Evolutionary conservation across 1,139 yeast species (phyloP), one percentile per base, ranked within the genome.

Genomic region (Candida sanyaensis): DNA sequence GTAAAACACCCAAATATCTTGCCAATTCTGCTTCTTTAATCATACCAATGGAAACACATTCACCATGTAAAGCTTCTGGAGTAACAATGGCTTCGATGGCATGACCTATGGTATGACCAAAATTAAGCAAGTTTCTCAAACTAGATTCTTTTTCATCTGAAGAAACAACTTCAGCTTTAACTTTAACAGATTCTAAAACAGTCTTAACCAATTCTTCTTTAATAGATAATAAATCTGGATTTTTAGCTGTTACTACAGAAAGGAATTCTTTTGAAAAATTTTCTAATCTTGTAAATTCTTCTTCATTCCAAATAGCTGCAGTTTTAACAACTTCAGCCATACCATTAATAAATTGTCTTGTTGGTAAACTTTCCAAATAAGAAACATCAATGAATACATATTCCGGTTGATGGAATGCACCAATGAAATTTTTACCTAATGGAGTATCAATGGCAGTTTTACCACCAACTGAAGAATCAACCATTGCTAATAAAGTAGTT

Each of bases 401-500:
- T 59, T 81, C 75, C 7, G 99, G 99, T 70, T 95, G 99, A 88
- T 97, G 95, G 69, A 95, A 95, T 0, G 99, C 95, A 54, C 99
- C 99, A 55, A 95, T 81, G 57, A 95, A 85, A 71, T 95, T 95
- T 75, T 95, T 95, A 43, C 99, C 99, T 56, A 86, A 70, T 2
- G 97, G 97, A n/a, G 98, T 92, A 65, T 95, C 99, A 52, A 95
- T 93, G 38, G 99, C 99, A 33, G 99, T 95, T 66, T 95, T 95
- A 42, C 99, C 99, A 48, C 99, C 99, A 56, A 95, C 92, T 3
- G 97, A 88, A 4, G 98, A 91, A 68, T 95, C 99, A 21, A 95
- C 99, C 99, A 95, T 95, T 7, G 99, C 86, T 56, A 95, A 76
- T 57, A 95, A 73, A 41, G 96, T 88, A 4, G 99, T 93, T 44